Evolutionary conservation across 2,329 filamentous ascomycete species (phyloP), one percentile per base, ranked within the genome.

Genomic region (Claviceps purpurea): DNA sequence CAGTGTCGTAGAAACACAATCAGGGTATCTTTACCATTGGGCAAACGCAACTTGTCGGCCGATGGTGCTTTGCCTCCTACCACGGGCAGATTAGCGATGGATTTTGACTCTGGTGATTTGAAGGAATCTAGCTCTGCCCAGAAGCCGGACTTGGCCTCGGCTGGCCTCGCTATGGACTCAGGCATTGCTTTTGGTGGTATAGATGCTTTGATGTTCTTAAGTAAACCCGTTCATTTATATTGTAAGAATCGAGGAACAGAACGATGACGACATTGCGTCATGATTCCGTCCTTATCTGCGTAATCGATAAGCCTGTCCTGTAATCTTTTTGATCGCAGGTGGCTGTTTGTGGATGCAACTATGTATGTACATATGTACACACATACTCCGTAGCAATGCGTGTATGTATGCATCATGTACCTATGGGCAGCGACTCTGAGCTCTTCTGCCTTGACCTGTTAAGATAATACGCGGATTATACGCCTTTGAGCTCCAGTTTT

Each of bases 1-100:
- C 84, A 88, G 63, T 88, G 84, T 38, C 85, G 73, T 5, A 89
- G 72, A 60, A 89, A 89, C 16, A 79, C 74, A 20, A 89, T 67
- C 1, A 89, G 62, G 0, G 76, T 78, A 0, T 80, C 79, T 58
- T 77, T 79, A 24, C 69, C 67, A 43, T 71, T 65, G 1, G 77
- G 74, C n/a, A 85, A 65, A 7, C 62, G 61, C 5, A 87, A 67
- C 54, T 73, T 71, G 26, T 70, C 57, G 30, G 77, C 73, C 5
- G 69, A 70, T 1, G 82, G 83, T 1, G 82, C 82, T 55, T 71
- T 69, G 38, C 71, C 64, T 55, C 79, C 81, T 34, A 80, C 67
- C 50, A 70, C 63, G 10, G 80, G 81, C 11, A 69, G 59, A 1
- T 73, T 64, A 5, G 70, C 68, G 42, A 77, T 64, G 3, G 74